These are phyloP conservation scores for Stenogyne calaminthoides DNA, from an alignment of 305 asterid species.

Conservation along the genomic window DNA sequence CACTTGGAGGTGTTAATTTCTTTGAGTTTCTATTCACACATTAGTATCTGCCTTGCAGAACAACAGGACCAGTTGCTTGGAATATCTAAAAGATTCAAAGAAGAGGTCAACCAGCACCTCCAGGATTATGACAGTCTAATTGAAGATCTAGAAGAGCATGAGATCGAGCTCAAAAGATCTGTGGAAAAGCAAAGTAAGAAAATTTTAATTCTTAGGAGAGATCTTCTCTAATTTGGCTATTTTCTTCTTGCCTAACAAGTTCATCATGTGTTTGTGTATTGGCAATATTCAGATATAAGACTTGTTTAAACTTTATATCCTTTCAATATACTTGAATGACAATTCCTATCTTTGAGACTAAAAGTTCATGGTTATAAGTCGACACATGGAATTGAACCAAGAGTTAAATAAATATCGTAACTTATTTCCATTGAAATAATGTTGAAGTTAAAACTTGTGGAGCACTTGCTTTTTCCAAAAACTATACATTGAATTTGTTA, in stretches of 20 bases:
- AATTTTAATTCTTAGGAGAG: constrained; percentile 19
- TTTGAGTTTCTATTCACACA: constrained; percentile 26
- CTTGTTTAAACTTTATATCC: constrained; percentile 10
- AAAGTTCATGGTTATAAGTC: constrained; percentile 9
- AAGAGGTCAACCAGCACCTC: constrained; percentile 68
- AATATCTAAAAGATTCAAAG: constrained; percentile 68
- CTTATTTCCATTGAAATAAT: constrained; percentile 10
- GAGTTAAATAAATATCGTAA: constrained; percentile 3
- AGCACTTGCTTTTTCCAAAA: constrained; percentile 9
- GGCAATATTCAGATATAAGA: background rate
- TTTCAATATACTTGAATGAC: background rate
- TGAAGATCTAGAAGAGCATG: constrained; percentile 79
- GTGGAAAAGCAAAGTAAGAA: constrained; percentile 76
- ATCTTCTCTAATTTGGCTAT: constrained; percentile 3
- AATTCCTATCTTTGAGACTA: constrained; percentile 9
- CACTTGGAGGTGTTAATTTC: constrained; percentile 1
- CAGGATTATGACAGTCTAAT: constrained; percentile 54
- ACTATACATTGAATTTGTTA: constrained; percentile 4
- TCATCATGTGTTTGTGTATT: constrained; percentile 22
- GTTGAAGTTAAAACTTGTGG: constrained; percentile 10
- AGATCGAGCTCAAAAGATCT: constrained; percentile 62
- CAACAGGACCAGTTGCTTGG: constrained; percentile 68
- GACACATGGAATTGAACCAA: constrained; percentile 20
- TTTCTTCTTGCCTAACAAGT: constrained; percentile 12
- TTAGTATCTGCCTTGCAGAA: constrained; percentile 50